phyloP scores from a whole-genome alignment of 148 eudicot genomes.

The Pharnaceum exiguum region DNA sequence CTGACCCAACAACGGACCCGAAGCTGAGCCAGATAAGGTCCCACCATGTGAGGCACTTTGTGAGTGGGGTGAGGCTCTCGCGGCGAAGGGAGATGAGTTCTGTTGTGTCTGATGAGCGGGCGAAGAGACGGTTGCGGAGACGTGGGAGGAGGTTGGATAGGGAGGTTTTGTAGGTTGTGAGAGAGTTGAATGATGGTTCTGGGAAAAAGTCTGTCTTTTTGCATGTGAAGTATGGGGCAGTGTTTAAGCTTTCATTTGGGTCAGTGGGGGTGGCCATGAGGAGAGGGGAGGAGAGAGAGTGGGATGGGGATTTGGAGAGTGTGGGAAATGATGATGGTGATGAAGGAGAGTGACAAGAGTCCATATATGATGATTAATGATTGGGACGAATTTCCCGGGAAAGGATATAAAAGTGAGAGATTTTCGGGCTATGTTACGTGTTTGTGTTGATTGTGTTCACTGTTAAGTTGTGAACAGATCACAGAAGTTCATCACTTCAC shows the following conservation, averaged over 20 bases:
- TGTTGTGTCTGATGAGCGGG: constrained; percentile 52
- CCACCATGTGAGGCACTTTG: constrained; percentile 72
- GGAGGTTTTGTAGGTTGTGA: constrained; percentile 45
- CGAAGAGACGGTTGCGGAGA: constrained; percentile 48
- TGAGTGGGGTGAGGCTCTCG: constrained; percentile 43
- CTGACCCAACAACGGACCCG: constrained; percentile 89
- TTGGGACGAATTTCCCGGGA: too few relatives aligned
- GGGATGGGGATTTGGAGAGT: not conserved
- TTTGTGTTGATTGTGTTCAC: too few relatives aligned
- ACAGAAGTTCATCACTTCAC: too few relatives aligned
- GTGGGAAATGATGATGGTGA: not conserved
- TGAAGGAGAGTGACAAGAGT: not conserved
- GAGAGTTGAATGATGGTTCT: constrained; percentile 50
- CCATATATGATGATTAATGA: too few relatives aligned
- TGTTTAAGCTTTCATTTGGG: constrained; percentile 3
- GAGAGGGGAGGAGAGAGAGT: constrained; percentile 7
- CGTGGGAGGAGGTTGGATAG: constrained; percentile 40
- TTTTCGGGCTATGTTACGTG: too few relatives aligned
- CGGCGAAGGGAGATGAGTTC: constrained; percentile 38
- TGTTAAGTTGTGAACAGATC: too few relatives aligned
- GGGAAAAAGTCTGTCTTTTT: constrained; percentile 72
- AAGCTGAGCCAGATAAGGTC: constrained; percentile 72
- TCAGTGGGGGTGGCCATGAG: constrained; percentile 8
- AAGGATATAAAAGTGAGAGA: too few relatives aligned
- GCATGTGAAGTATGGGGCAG: constrained; percentile 46